A percentile compares a stretch with the other conserved stretches of the same genome.
Conservation (phyloP, 2,329 filamentous ascomycete genomes). For the Gnomoniopsis smithogilvyi region DNA sequence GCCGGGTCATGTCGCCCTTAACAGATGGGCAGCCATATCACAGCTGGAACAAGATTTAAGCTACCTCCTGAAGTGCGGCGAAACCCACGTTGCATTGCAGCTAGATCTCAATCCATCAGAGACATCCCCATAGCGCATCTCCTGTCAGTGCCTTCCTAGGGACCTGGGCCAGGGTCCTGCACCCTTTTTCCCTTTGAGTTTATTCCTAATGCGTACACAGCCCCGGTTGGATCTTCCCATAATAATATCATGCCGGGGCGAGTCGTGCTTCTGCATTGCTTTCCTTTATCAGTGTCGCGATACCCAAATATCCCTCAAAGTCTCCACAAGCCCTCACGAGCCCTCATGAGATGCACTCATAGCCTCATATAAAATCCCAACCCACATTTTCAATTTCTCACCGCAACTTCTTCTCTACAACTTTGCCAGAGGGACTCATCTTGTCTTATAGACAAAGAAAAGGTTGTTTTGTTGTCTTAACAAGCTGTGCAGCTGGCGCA, state of each 20-base stretch:
- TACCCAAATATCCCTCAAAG: conserved; percentile 15
- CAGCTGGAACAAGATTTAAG: background rate
- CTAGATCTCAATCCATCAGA: background rate
- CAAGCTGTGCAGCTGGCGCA: conserved; percentile 1
- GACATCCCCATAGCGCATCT: background rate
- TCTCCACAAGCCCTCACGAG: background rate
- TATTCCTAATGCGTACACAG: background rate
- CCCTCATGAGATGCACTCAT: background rate
- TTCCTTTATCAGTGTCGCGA: background rate
- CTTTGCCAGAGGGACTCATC: background rate
- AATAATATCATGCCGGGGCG: background rate
- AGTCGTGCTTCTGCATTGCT: background rate
- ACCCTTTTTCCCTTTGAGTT: background rate
- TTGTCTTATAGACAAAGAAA: no score
- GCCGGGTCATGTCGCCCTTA: background rate
- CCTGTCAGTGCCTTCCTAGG: background rate
- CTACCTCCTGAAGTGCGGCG: background rate
- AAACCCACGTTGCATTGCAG: background rate
- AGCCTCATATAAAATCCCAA: background rate
- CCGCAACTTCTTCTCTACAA: background rate
- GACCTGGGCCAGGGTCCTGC: background rate
- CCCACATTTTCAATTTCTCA: background rate
- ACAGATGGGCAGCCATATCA: background rate
- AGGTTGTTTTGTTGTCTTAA: background rate
- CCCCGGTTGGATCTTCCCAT: conserved; percentile 1